Conservation (phyloP, 108 stramenopile genomes). For the Heterococcus sp. region DNA sequence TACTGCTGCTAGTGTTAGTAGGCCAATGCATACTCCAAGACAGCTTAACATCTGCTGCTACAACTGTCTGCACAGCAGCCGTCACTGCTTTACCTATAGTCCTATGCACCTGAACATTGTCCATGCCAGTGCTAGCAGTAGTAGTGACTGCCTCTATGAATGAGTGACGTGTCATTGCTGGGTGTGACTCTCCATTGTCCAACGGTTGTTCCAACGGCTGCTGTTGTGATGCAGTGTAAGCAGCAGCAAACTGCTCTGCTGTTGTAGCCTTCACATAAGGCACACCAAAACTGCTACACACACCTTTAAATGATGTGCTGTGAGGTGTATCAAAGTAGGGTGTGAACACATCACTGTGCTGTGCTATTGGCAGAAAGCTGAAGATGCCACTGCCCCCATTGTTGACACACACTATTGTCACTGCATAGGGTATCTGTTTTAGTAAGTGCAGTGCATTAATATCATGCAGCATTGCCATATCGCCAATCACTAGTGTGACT, state of each 20-base stretch:
- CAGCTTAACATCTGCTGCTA: not conserved
- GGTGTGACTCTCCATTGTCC: not conserved
- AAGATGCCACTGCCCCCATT: slow-evolving; percentile 91
- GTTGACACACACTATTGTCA: slow-evolving; percentile 66
- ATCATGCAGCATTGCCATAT: slow-evolving; percentile 82
- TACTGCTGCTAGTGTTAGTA: too few relatives aligned
- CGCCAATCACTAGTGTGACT: slow-evolving; percentile 77
- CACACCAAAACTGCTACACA: slow-evolving; percentile 18
- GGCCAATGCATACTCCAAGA: slow-evolving; percentile 10
- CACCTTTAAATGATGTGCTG: slow-evolving; percentile 24
- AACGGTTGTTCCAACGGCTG: not conserved
- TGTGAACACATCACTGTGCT: slow-evolving; percentile 74
- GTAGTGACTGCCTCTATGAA: slow-evolving; percentile 38
- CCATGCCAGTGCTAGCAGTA: not conserved
- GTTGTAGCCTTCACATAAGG: slow-evolving; percentile 12
- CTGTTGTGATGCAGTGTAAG: slow-evolving; percentile 16
- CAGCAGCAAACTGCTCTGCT: slow-evolving; percentile 4
- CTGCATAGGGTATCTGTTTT: slow-evolving; percentile 1
- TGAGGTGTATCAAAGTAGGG: slow-evolving; percentile 83
- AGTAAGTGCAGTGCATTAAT: slow-evolving; percentile 75
- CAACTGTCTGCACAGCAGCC: not conserved
- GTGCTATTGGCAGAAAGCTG: slow-evolving; percentile 87
- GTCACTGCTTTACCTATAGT: not conserved
- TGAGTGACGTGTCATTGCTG: not conserved
- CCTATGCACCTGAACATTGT: slow-evolving; percentile 17